These are phyloP conservation scores for Yarrowia galli DNA, from an alignment of 1,139 yeast species.

Conservation along the genomic window DNA sequence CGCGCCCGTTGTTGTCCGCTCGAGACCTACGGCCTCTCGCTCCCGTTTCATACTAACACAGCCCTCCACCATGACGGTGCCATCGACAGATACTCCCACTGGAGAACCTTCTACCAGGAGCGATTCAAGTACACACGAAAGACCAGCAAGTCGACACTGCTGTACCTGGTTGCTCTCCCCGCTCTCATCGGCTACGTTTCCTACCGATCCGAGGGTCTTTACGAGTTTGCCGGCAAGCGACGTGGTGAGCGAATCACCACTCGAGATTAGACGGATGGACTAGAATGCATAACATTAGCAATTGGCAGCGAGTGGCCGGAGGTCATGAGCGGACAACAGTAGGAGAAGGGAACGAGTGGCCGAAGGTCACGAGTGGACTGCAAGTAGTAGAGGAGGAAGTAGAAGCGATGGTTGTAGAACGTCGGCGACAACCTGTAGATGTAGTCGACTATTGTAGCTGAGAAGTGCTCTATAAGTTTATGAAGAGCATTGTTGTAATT, in stretches of 20 bases:
- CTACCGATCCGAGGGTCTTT: constrained; percentile 45
- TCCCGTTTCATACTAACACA: constrained; percentile 39
- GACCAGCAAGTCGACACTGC: constrained; percentile 48
- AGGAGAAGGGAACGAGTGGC: too few relatives aligned
- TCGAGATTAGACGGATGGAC: constrained; percentile 37
- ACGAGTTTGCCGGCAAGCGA: constrained; percentile 48
- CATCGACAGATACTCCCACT: constrained; percentile 47
- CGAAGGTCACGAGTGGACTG: too few relatives aligned
- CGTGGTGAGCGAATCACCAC: constrained; percentile 48
- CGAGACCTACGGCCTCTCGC: not conserved
- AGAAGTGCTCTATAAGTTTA: too few relatives aligned
- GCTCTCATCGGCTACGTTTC: constrained; percentile 49
- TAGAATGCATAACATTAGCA: constrained; percentile 22
- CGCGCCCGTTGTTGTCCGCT: not conserved
- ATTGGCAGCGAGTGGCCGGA: too few relatives aligned
- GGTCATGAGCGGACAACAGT: too few relatives aligned
- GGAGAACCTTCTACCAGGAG: constrained; percentile 40
- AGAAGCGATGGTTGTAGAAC: too few relatives aligned
- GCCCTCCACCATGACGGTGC: constrained; percentile 50
- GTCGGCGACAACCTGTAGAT: too few relatives aligned
- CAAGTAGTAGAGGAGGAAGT: too few relatives aligned
- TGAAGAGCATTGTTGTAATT: too few relatives aligned
- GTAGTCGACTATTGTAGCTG: too few relatives aligned
- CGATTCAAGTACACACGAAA: constrained; percentile 50
- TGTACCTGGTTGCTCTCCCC: constrained; percentile 50